Evolutionary conservation across 2,329 filamentous ascomycete genomes (phyloP), one percentile per base, ranked within the genome.

Genomic region (Coniochaeta sp.): DNA sequence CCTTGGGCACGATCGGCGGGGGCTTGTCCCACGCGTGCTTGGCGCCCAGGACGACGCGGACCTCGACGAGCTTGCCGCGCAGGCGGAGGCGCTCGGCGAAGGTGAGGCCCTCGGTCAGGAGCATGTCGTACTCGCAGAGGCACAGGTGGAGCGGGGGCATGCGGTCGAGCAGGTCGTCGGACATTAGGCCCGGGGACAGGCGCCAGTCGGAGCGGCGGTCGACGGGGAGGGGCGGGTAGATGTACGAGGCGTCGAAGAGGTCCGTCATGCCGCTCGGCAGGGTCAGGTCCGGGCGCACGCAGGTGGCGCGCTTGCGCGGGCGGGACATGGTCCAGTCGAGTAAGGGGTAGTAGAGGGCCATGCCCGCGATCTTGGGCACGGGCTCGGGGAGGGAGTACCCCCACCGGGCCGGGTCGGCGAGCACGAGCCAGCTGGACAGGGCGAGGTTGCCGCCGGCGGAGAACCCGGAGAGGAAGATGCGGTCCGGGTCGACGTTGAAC

Each of bases 1-100:
- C 38, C 55, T 57, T 57, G 34, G 55, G 55, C 24, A 42, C 24
- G 34, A 57, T 30, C 19, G 34, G 34, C 2, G 85, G 84, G 30
- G 81, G 81, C 72, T 89, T 89, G 66, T 89, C 86, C 80, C 86
- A 89, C 0, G 80, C 86, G 67, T 89, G 86, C 30, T 80, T 78
- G 24, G 86, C 85, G 2, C 77, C 82, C 3, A 77, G 73, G 2
- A 89, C 78, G 72, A 85, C 81, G 28, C 79, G 79, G 65, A 86
- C 87, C 58, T 76, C 73, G 1, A 89, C 81, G 8, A 77, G 77
- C 72, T 87, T 88, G 26, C 75, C 75, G 5, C 84, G 70, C 1
- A 77, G 75, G 8, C 67, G 56, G 9, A 91, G 70, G 22, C 87
- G 77, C 58, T 84, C 77, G 12, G 83, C 80, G 63, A 92, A 87